Base-by-base conservation (phyloP, 2,329 filamentous ascomycete species). In the Hymenoscyphus scutula region DNA sequence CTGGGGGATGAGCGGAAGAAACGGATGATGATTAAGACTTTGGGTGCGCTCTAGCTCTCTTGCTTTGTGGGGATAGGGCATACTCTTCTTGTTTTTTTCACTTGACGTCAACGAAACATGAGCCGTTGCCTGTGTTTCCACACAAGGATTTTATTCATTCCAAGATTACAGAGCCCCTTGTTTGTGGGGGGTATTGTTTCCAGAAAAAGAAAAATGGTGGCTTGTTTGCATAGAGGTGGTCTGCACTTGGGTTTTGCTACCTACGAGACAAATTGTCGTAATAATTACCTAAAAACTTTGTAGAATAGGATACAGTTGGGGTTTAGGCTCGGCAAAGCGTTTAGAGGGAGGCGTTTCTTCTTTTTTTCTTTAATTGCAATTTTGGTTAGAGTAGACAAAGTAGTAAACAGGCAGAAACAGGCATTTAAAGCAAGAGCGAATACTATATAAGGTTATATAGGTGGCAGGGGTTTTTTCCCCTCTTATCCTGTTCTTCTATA, bases 1-100 rank as follows among this genome's bases (percentile, higher is more conserved):
- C 86, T 97, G 29, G 79, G 84, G 41, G 90, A 92, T 71, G 81
- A 82, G 67, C 78, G 77, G 60, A 89, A 87, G 76, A 80, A 81
- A 67, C 88, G 86, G 78, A 89, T 89, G 82, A 92, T 92, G 88
- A 81, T 88, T 72, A 85, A 86, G 77, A 89, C 86, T 54, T 77
- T 88, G 25, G 72, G 68, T 32, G 60, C 66, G 45, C 25, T 62
- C 29, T 63, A 56, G n/a, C 10, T 4, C 19, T 23, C 11, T 51
- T 13, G 13, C 13, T 10, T 4, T 5, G 0, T 1, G 45, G 23
- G 45, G 45, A 19, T 25, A 25, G 45, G 10, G 34, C 34, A 17
- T 37, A 17, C 34, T 2, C 30, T 32, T 32, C 10, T 37, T 37
- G 4, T 37, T 37, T 37, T 13, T 29, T 29, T 29, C 27, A 29